Base-by-base conservation (phyloP, 148 eudicot genomes). In the Arctostaphylos glauca region DNA sequence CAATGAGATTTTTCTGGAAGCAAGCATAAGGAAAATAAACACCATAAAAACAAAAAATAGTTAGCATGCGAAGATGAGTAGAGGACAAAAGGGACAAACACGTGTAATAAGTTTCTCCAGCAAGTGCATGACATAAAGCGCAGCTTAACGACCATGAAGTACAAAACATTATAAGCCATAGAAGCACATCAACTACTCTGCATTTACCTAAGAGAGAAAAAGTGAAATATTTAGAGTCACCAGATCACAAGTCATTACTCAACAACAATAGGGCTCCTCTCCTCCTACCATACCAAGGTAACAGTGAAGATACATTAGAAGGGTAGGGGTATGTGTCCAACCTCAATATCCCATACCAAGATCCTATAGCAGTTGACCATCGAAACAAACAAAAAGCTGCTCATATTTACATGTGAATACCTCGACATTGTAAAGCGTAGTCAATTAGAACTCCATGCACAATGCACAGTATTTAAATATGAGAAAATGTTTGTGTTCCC, bases 1-100 rank as follows among this genome's bases (percentile, higher is more conserved):
- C 92, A 77, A 93, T 93, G 52, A 94, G 88, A 84, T 92, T 88
- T 90, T 90, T 88, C 99, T 96, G 91, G 81, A n/a, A 89, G 81
- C 44, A 55, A 76, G 86, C 68, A 82, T 58, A 2, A 79, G 14
- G 4, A 75, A 75, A 73, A 56, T 49, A n/a, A 84, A 41, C 55
- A 84, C 23, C 60, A 48, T 47, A 15, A 31, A 19, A 74, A 8
- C 18, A 6, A 25, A 18, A 25, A 64, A 64, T 15, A 23, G 70
- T 31, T 31, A 1, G 60, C 38, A 52, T 4, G 48, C n/a, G 18
- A 13, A 81, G 5, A 2, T 49, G 2, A 25, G 4, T 48, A 16
- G 67, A 43, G 41, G 18, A 74, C 19, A 43, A 56, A 50, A 59
- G 52, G 21, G 14, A 6, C 19, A 8, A 53, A 58, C 9, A 10